Percentiles rank a stretch among this genome's conserved stretches.
These are phyloP conservation scores for Cercospora zeina DNA, from an alignment of 2,329 filamentous ascomycete species.

Conservation along the genomic window DNA sequence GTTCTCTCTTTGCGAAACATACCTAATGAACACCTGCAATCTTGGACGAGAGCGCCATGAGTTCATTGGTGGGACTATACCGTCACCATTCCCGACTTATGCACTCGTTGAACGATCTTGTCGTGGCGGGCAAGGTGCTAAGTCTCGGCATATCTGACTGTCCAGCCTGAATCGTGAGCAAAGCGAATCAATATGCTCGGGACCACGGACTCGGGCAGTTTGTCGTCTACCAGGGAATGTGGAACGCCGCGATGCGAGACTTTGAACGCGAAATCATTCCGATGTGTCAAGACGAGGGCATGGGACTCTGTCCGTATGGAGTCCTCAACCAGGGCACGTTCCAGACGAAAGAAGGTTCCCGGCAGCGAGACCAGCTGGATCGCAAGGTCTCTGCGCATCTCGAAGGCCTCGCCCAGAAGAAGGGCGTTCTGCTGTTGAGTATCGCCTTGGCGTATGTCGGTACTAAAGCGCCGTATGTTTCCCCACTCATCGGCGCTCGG, in stretches of 20 bases:
- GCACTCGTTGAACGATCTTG: slow-evolving; percentile 47
- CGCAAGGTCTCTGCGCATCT: not conserved
- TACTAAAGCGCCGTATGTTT: slow-evolving; percentile 40
- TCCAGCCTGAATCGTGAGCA: slow-evolving; percentile 47
- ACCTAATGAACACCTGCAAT: not conserved
- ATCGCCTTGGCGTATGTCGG: not conserved
- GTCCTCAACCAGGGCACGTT: slow-evolving; percentile 44
- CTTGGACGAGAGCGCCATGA: not conserved
- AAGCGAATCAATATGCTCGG: slow-evolving; percentile 46
- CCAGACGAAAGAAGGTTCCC: slow-evolving; percentile 48
- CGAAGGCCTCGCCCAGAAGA: not conserved
- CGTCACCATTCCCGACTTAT: slow-evolving; percentile 39
- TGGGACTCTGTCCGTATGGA: slow-evolving; percentile 58
- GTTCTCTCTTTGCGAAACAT: not conserved
- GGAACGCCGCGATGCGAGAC: slow-evolving; percentile 45
- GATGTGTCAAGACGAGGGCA: slow-evolving; percentile 35
- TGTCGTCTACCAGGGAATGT: slow-evolving; percentile 45
- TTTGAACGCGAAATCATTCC: slow-evolving; percentile 51
- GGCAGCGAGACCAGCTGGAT: slow-evolving; percentile 43
- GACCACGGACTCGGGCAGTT: slow-evolving; percentile 39
- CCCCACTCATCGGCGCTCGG: slow-evolving; percentile 67
- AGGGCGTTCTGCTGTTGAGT: not conserved
- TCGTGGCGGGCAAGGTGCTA: slow-evolving; percentile 46
- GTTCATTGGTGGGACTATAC: slow-evolving; percentile 3
- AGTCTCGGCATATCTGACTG: slow-evolving; percentile 50